These are phyloP conservation scores for Backusella tarrabulga DNA, from an alignment of 192 early-diverging fungal genomes.

Conservation along the genomic window DNA sequence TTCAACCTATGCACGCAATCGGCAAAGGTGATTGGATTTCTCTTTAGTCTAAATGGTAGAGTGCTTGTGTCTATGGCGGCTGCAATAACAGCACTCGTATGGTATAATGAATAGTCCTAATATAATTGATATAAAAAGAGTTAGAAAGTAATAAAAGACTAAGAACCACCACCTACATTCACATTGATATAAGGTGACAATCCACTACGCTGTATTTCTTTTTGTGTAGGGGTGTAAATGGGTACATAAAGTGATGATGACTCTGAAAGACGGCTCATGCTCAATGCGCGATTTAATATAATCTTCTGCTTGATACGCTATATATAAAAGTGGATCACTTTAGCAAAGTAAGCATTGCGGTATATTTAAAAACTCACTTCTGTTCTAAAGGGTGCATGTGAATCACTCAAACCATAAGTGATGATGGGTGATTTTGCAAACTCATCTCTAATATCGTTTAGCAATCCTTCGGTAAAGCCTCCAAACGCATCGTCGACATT, in stretches of 20 bases:
- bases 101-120: slow-evolving; percentile 42
- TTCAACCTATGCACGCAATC: slow-evolving; percentile 5
- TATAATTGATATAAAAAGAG: not conserved
- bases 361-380: not conserved
- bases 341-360: not conserved
- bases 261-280: slow-evolving; percentile 36
- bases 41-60: slow-evolving; percentile 36
- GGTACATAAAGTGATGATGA: slow-evolving; percentile 54
- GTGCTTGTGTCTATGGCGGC: slow-evolving; percentile 50
- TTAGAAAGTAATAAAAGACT: not conserved
- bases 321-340: not conserved
- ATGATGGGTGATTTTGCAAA: slow-evolving; percentile 64
- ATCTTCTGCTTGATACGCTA: slow-evolving; percentile 33
- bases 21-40: not conserved
- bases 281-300: slow-evolving; percentile 40
- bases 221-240: slow-evolving; percentile 35
- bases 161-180: slow-evolving; percentile 33
- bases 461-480: slow-evolving; percentile 59
- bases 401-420: slow-evolving; percentile 48
- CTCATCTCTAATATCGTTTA: slow-evolving; percentile 66
- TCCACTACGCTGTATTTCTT: slow-evolving; percentile 13
- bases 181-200: slow-evolving; percentile 36
- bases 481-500: slow-evolving; percentile 66
- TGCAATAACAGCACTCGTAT: slow-evolving; percentile 54
- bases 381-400: not conserved